Evolutionary conservation across 2,329 filamentous ascomycete genomes (phyloP).

Genomic region (Apiospora saccharicola): DNA sequence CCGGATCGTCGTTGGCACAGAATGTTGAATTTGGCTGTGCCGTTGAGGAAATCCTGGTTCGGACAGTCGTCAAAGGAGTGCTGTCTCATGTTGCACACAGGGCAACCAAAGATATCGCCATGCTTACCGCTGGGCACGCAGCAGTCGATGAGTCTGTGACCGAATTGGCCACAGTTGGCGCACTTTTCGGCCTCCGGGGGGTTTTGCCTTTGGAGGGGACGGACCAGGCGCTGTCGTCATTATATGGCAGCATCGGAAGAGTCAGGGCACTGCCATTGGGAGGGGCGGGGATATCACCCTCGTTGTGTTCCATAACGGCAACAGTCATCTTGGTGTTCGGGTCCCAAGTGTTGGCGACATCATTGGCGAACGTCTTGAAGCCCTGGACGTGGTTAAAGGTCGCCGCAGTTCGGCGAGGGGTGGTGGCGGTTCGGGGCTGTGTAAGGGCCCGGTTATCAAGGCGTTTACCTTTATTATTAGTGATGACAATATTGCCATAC

Average conservation of each 20-base stretch:
- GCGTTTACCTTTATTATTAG: not conserved
- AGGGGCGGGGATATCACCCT: not conserved
- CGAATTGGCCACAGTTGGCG: not conserved
- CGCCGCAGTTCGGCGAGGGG: not conserved
- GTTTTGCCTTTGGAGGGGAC: not conserved
- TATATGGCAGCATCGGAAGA: not conserved
- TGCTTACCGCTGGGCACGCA: not conserved
- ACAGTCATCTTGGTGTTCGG: not conserved
- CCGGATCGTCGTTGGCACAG: not conserved
- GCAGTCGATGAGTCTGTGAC: not conserved
- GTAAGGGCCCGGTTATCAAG: not conserved
- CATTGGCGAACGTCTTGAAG: not conserved
- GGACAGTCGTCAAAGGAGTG: not conserved
- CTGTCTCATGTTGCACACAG: not conserved
- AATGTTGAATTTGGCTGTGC: not conserved
- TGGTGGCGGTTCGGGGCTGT: not conserved
- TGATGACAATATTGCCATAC: not conserved
- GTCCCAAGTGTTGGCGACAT: not conserved
- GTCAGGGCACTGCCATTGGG: not conserved
- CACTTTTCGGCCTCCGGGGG: not conserved
- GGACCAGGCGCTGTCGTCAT: not conserved
- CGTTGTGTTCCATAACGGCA: not conserved
- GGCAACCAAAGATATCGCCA: not conserved
- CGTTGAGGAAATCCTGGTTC: not conserved
- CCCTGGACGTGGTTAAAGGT: not conserved